These are phyloP conservation scores for Cercophora samala DNA, from an alignment of 495 filamentous ascomycete genomes.

Conservation along the genomic window DNA sequence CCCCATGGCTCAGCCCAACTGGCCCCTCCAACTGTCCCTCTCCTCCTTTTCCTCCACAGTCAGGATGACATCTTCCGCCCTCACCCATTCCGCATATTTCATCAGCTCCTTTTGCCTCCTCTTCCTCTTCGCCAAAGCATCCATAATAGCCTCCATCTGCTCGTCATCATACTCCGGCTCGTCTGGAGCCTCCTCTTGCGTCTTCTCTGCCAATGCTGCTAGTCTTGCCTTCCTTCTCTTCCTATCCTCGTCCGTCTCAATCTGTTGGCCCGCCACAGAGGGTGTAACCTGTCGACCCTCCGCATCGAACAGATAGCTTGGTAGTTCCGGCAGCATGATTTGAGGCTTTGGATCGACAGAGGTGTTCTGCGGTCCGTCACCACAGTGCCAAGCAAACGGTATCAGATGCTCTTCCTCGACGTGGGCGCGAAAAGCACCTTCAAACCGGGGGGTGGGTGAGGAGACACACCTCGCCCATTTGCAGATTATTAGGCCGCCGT, in stretches of 20 bases:
- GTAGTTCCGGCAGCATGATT: slow-evolving; percentile 20
- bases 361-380: slow-evolving; percentile 56
- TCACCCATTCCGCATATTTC: slow-evolving; percentile 22
- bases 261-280: slow-evolving; percentile 33
- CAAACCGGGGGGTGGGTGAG: slow-evolving; percentile 27
- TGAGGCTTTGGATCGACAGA: background rate
- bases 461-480: slow-evolving; percentile 36
- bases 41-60: background rate
- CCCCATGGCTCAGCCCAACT: background rate
- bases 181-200: slow-evolving; percentile 39
- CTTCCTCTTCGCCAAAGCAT: slow-evolving; percentile 15
- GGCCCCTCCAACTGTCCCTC: background rate
- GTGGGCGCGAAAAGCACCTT: slow-evolving; percentile 54
- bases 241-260: slow-evolving; percentile 40
- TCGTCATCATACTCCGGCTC: slow-evolving; percentile 38
- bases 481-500: slow-evolving; percentile 24
- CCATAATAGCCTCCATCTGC: slow-evolving; percentile 18
- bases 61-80: background rate
- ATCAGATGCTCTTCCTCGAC: slow-evolving; percentile 58
- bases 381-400: slow-evolving; percentile 59
- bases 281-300: slow-evolving; percentile 47
- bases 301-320: slow-evolving; percentile 41
- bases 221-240: slow-evolving; percentile 34
- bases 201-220: slow-evolving; percentile 26
- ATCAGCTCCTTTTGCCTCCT: slow-evolving; percentile 22